Evolutionary conservation across 2,329 filamentous ascomycete species (phyloP), one percentile per base, ranked within the genome.

Genomic region (Ophiostoma quercus): DNA sequence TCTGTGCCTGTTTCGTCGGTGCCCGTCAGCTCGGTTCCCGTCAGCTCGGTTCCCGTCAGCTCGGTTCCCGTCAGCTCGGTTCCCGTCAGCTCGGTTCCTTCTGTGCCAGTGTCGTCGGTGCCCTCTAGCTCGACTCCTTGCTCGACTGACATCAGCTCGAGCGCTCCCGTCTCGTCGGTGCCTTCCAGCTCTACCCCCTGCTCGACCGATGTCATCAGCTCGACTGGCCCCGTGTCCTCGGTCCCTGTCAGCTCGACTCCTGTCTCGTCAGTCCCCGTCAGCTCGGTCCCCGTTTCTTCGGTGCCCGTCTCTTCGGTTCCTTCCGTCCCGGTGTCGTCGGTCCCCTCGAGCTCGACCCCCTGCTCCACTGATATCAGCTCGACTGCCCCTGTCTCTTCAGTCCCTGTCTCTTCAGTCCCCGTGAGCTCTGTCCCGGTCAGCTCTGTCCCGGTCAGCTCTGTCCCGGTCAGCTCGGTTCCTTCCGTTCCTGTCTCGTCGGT

Each of bases 71-170:
- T 62, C 11, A 11, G 11, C 7, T 62, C 57, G 3, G 25, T 32
- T 0, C 60, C 60, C 29, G 60, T n/a, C 29, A 16, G 2, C 8
- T 63, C 60, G 14, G 60, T 63, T 12, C 51, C 51, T 16, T 66
- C 63, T 0, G 37, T 41, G 1, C 63, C 34, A 5, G 51, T 63
- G 12, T 54, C 62, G 0, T 69, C 60, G n/a, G 51, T 60, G 2
- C 63, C 63, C 1, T 54, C 37, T 2, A 67, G 68, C 63, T 67
- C 68, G 0, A 43, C 67, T 1, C 63, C 69, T 7, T 66, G 32
- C 41, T 11, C 66, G 3, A 43, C 69, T 3, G 3, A 12, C 11
- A 39, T 62, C 57, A 62, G 25, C 29, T 62, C 57, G n/a, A 54
- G 9, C 8, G 12, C 6, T 14, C 25, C 25, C 29, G 39, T 41